phyloP scores from a whole-genome alignment of 1,284 basidiomycete genomes.

The Fomitopsis pinicola region DNA sequence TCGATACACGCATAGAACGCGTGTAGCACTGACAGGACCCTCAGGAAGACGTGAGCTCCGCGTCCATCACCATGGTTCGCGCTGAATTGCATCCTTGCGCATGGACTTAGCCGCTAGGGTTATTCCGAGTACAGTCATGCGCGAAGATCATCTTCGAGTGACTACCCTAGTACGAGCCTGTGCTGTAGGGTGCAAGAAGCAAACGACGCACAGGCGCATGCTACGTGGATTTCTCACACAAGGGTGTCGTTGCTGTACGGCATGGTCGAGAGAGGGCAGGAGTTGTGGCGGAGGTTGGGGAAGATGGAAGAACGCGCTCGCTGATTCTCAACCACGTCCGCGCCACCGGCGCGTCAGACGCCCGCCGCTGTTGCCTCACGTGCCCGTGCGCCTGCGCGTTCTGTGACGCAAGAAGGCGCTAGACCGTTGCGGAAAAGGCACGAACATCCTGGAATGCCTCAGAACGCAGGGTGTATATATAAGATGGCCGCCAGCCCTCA shows the following conservation, averaged over 20 bases:
- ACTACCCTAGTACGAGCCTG: too few species aligned
- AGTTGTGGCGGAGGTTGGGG: not conserved
- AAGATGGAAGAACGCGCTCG: constrained; percentile 4
- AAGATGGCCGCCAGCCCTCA: constrained; percentile 18
- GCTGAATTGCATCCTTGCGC: not conserved
- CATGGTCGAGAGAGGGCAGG: not conserved
- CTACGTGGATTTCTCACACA: not conserved
- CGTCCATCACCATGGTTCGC: not conserved
- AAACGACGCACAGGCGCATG: not conserved
- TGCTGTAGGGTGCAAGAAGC: too few species aligned
- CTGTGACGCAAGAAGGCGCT: constrained; percentile 6
- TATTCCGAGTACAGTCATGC: not conserved
- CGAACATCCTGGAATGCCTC: constrained; percentile 35
- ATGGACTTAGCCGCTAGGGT: not conserved
- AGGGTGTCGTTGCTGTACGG: not conserved
- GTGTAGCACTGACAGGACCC: not conserved
- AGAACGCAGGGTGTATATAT: constrained; percentile 34
- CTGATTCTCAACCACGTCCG: not conserved
- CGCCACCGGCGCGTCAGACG: not conserved
- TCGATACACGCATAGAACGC: not conserved
- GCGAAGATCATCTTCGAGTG: not conserved
- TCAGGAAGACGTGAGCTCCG: not conserved
- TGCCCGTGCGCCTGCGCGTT: not conserved
- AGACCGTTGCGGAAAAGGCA: constrained; percentile 31
- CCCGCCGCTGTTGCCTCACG: not conserved